phyloP scores from a whole-genome alignment of 2,329 filamentous ascomycete species.

The Hypoxylon sp. region DNA sequence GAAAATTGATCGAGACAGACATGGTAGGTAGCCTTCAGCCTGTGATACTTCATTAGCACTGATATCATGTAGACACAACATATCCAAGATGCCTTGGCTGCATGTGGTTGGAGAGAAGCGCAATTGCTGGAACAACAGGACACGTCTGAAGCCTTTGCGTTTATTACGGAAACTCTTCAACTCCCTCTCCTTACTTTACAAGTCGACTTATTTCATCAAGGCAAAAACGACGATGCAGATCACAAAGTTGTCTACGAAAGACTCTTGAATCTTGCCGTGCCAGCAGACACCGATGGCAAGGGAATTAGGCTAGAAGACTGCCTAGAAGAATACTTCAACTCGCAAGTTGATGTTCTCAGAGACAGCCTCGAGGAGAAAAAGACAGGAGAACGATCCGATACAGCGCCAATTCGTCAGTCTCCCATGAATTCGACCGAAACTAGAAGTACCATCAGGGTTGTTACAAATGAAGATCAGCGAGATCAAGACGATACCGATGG shows the following conservation, averaged over 20 bases:
- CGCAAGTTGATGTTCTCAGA: conserved; percentile 88
- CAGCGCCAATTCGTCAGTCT: conserved; percentile 53
- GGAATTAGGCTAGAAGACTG: conserved; percentile 89
- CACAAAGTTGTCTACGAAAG: conserved; percentile 96
- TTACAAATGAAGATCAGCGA: conserved; percentile 48
- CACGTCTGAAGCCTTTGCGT: conserved; percentile 94
- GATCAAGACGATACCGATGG: conserved; percentile 48
- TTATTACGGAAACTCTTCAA: conserved; percentile 91
- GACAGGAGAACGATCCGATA: conserved; percentile 55
- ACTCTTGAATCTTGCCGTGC: conserved; percentile 91
- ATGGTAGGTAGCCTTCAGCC: conserved; percentile 69
- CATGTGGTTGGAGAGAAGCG: conserved; percentile 91
- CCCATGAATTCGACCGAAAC: conserved; percentile 46
- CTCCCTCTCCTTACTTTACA: conserved; percentile 90
- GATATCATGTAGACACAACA: conserved; percentile 75
- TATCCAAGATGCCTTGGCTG: conserved; percentile 84
- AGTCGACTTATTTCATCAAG: conserved; percentile 94
- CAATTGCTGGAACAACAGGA: conserved; percentile 87
- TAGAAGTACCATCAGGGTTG: conserved; percentile 55
- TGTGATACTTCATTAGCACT: conserved; percentile 41
- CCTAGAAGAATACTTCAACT: conserved; percentile 95
- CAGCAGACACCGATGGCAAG: conserved; percentile 78
- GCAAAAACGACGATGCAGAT: conserved; percentile 87
- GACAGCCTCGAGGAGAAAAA: conserved; percentile 72
- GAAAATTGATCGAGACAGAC: conserved; percentile 87